Base-by-base conservation (phyloP, 345 rosid genomes). In the Dipteronia dyeriana region DNA sequence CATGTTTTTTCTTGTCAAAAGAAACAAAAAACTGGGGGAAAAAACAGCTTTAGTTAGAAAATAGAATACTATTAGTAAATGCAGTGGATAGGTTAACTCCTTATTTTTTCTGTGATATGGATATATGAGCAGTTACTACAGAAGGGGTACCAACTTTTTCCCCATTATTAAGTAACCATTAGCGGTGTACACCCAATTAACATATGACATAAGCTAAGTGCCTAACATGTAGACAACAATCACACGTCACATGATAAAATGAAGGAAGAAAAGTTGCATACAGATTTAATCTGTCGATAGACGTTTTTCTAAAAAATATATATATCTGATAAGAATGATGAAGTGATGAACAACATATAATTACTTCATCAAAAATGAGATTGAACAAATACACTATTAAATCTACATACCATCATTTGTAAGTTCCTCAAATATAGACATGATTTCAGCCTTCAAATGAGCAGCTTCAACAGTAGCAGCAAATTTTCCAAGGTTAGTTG, bases 401-500 rank as follows among this genome's bases (percentile, higher is more conserved):
- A 19, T 39, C 54, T 65, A 49, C 82, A 65, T 86, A 92, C 97
- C 97, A 76, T 92, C 94, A 56, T 90, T 94, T 7, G 94, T 92
- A 73, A 92, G 84, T 80, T 92, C 94, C 57, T 90, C 94, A 82
- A 90, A 92, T 83, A 92, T 90, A 65, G 91, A 78, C 94, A 92
- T 90, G 66, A 89, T 84, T 19, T 90, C 97, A 45, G 87, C 59
- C 84, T 89, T 92, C 88, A 92, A 74, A 85, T 85, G 87, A 76
- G 90, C 81, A 17, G 91, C 76, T 75, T 90, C 97, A 83, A 92
- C 86, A 9, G 94, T 92, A 41, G 94, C 91, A 79, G 92, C 94
- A 86, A 90, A 89, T 68, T 92, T 92, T 59, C 97, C 97, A 4
- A 90, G 87, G 76, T 92, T 89, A 29, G 94, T 84, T 13, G 94